Evolutionary conservation across 2,329 filamentous ascomycete genomes (phyloP).

Genomic region (Gnomoniopsis sp.): DNA sequence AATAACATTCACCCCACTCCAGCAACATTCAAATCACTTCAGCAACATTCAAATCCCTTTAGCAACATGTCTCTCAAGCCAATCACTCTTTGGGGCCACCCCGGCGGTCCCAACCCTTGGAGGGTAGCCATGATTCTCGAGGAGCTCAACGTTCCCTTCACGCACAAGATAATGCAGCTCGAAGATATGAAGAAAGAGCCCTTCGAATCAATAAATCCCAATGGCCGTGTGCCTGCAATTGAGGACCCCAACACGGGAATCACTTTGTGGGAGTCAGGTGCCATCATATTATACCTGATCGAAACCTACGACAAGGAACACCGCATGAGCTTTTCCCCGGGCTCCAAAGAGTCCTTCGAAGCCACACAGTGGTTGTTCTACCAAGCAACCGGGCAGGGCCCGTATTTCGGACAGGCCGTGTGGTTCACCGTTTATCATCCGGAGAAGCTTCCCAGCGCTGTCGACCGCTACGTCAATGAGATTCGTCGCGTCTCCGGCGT

Average conservation of each 20-base stretch:
- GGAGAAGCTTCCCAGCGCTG: conserved; percentile 29
- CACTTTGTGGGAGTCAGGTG: conserved; percentile 46
- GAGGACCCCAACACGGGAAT: conserved; percentile 40
- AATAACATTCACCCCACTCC: too few species aligned
- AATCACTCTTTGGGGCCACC: background rate
- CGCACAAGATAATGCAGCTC: conserved; percentile 23
- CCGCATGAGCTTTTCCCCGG: conserved; percentile 33
- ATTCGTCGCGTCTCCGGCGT: background rate
- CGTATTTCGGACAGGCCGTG: conserved; percentile 38
- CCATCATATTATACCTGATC: conserved; percentile 45
- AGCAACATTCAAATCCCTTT: too few species aligned
- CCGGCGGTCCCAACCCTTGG: conserved; percentile 25
- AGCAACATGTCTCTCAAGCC: background rate
- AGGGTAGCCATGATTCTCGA: conserved; percentile 30
- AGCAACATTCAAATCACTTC: too few species aligned
- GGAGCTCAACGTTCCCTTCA: conserved; percentile 27
- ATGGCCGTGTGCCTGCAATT: conserved; percentile 14
- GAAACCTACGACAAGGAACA: conserved; percentile 41
- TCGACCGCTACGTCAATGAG: conserved; percentile 5
- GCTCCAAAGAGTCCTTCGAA: conserved; percentile 35
- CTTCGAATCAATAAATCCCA: conserved; percentile 11
- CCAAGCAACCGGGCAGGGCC: conserved; percentile 38
- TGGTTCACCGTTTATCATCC: conserved; percentile 32
- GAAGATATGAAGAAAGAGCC: conserved; percentile 2
- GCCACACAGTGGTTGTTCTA: conserved; percentile 37